These are phyloP conservation scores for Rhodomyrtus tomentosa DNA, from an alignment of 345 rosid genomes.

Conservation along the genomic window DNA sequence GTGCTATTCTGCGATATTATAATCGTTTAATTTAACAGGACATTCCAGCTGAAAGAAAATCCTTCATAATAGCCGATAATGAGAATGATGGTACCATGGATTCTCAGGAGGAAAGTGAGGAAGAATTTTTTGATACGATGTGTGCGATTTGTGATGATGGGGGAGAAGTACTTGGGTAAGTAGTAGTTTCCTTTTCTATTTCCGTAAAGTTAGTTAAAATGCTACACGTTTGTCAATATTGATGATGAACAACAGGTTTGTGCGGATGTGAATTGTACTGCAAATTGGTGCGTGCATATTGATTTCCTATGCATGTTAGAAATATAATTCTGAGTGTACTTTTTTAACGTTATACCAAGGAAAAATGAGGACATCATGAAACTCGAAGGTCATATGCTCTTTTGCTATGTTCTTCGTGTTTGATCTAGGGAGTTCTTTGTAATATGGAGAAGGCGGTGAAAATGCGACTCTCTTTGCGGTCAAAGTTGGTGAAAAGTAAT, in stretches of 20 bases:
- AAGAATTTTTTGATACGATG: conserved; percentile 33
- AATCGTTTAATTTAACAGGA: background rate
- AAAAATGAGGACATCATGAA: background rate
- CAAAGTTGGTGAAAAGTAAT: background rate
- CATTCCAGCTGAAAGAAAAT: background rate
- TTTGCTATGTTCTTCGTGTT: background rate
- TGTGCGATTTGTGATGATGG: conserved; percentile 77
- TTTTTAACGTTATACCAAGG: background rate
- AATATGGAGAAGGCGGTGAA: background rate
- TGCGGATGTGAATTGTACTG: background rate
- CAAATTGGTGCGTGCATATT: background rate
- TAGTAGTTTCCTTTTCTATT: background rate
- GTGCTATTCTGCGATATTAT: background rate
- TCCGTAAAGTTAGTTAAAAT: background rate
- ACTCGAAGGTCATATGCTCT: background rate
- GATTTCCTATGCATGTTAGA: background rate
- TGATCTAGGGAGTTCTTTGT: background rate
- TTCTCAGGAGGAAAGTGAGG: conserved; percentile 7
- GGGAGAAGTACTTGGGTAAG: conserved; percentile 48
- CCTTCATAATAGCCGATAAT: background rate
- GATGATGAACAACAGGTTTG: background rate
- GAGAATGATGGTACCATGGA: conserved; percentile 5
- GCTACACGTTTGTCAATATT: background rate
- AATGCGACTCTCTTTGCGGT: background rate
- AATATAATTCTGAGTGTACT: background rate